Conservation (phyloP, 2,329 filamentous ascomycete genomes). For the Hymenoscyphus albidus region DNA sequence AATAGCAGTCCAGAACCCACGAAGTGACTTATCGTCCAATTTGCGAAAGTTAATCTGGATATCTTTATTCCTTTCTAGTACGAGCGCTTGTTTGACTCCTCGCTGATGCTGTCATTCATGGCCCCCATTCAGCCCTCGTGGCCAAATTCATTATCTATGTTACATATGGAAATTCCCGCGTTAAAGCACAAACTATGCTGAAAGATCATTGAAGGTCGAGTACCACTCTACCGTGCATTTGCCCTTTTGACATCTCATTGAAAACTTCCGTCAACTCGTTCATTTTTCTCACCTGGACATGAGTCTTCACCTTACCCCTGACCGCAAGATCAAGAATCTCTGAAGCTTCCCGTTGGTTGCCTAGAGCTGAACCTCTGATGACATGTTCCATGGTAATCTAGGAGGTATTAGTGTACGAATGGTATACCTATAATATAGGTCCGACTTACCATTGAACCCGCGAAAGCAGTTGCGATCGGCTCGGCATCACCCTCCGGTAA, state of each 20-base stretch:
- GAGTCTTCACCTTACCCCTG: conserved; percentile 44
- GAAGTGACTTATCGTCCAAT: not conserved
- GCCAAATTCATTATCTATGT: not conserved
- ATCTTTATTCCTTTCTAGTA: not conserved
- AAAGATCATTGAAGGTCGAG: conserved; percentile 37
- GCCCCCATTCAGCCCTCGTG: not conserved
- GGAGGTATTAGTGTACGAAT: conserved; percentile 1
- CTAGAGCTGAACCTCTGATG: conserved; percentile 49
- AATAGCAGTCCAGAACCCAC: not conserved
- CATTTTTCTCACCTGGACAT: conserved; percentile 45
- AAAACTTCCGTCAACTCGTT: conserved; percentile 44
- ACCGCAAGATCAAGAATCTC: conserved; percentile 47
- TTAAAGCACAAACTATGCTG: not conserved
- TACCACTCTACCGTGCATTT: conserved; percentile 45
- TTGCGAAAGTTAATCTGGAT: not conserved
- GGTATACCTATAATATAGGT: not conserved
- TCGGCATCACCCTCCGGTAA: conserved; percentile 44
- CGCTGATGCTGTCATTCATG: not conserved
- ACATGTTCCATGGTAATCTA: conserved; percentile 39
- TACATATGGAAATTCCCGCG: not conserved
- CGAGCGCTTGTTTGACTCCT: not conserved
- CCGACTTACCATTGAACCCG: conserved; percentile 34
- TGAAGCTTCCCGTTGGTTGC: conserved; percentile 47
- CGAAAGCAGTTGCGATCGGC: conserved; percentile 44
- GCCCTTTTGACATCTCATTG: conserved; percentile 42